Conservation (phyloP, 768 basidiomycete species). For the Macrolepiota fuliginosa region DNA sequence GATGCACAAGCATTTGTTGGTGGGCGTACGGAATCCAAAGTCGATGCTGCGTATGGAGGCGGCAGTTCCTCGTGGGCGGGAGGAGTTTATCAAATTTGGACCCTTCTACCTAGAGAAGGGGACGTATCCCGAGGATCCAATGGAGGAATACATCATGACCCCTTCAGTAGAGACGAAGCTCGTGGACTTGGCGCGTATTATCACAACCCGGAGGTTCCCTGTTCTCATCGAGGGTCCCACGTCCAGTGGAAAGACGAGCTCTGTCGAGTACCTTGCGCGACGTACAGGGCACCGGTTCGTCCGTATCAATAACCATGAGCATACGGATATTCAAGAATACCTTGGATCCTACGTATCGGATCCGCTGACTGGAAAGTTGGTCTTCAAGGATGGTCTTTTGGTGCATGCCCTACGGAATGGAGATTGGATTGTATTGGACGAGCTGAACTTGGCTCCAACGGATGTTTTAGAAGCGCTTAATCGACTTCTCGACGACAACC, state of each 20-base stretch:
- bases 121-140: constrained; percentile 54
- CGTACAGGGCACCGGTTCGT: constrained; percentile 94
- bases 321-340: constrained; percentile 99
- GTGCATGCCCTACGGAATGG: constrained; percentile 89
- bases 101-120: constrained; percentile 91
- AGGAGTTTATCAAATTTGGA: constrained; percentile 79
- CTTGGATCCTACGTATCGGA: constrained; percentile 96
- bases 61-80: constrained; percentile 39
- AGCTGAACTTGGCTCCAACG: constrained; percentile 95
- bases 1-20: constrained; percentile 75
- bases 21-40: constrained; percentile 74
- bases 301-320: constrained; percentile 99
- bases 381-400: constrained; percentile 92
- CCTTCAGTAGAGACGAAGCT: constrained; percentile 94
- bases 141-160: constrained; percentile 90
- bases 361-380: constrained; percentile 86
- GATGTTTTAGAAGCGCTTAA: constrained; percentile 98
- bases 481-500: constrained; percentile 94
- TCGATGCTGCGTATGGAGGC: constrained; percentile 77
- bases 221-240: constrained; percentile 98
- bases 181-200: constrained; percentile 90
- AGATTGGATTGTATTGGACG: constrained; percentile 98
- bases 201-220: constrained; percentile 85
- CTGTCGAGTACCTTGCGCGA: constrained; percentile 91
- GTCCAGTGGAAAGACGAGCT: constrained; percentile 95